These are phyloP conservation scores for Salix viminalis DNA, from an alignment of 345 rosid species.

Conservation along the genomic window DNA sequence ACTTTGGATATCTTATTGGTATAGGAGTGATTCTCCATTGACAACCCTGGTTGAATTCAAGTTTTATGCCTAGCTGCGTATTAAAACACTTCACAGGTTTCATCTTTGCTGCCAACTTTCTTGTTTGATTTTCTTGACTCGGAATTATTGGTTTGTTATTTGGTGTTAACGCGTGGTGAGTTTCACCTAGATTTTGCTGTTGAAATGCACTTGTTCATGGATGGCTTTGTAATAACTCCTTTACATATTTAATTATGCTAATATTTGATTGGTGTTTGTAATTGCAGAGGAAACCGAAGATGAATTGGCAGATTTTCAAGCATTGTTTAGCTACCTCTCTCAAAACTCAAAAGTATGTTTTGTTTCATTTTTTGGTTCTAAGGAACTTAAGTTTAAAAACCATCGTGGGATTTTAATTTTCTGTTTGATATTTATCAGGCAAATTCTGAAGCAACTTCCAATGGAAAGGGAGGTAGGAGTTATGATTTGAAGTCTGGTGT, in stretches of 20 bases:
- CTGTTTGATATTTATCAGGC: constrained; percentile 23
- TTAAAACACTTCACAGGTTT: neutral
- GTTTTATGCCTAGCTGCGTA: neutral
- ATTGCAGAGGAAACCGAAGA: constrained; percentile 60
- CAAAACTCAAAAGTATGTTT: constrained; percentile 41
- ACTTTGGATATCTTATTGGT: neutral
- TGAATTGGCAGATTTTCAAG: constrained; percentile 58
- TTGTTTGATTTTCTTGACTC: neutral
- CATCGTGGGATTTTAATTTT: constrained; percentile 8
- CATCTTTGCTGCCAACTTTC: neutral
- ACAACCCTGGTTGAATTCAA: neutral
- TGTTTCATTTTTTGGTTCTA: neutral
- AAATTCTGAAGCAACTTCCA: constrained; percentile 13
- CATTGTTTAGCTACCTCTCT: constrained; percentile 48
- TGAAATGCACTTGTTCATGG: neutral
- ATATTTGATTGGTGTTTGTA: neutral
- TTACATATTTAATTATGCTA: neutral
- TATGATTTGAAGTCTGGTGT: constrained; percentile 20
- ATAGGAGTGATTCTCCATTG: neutral
- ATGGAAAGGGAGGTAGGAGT: constrained; percentile 8
- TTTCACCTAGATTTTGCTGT: neutral
- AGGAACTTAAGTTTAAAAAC: neutral
- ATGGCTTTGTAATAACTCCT: neutral
- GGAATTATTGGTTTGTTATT: neutral
- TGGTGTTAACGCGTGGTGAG: neutral